phyloP scores from a whole-genome alignment of 2,329 filamentous ascomycete species.

The Xylaria sp. region DNA sequence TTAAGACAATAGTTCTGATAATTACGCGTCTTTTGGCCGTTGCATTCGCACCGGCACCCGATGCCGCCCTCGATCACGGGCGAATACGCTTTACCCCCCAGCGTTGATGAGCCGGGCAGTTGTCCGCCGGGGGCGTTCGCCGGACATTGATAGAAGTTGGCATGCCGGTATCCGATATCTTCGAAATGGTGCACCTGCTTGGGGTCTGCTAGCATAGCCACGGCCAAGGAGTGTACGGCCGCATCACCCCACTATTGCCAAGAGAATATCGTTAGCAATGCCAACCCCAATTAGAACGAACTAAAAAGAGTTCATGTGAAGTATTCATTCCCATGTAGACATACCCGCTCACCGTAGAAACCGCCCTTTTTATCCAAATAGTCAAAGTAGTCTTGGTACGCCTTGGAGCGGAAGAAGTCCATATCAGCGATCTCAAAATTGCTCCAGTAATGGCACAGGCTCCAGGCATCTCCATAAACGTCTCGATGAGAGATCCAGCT shows the following conservation, averaged over 20 bases:
- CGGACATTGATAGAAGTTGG: constrained; percentile 50
- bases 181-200: constrained; percentile 57
- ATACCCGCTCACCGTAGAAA: constrained; percentile 58
- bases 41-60: constrained; percentile 57
- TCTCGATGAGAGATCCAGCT: constrained; percentile 54
- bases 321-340: constrained; percentile 31
- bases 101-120: constrained; percentile 48
- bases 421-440: constrained; percentile 61
- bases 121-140: constrained; percentile 54
- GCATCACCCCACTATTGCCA: constrained; percentile 57
- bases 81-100: constrained; percentile 44
- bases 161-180: constrained; percentile 58
- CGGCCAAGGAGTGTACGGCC: constrained; percentile 57
- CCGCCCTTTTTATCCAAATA: constrained; percentile 56
- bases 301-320: neutral
- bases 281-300: constrained; percentile 3
- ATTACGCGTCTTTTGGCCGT: constrained; percentile 51
- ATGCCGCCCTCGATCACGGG: constrained; percentile 52
- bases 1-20: constrained; percentile 52
- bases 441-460: constrained; percentile 60
- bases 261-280: constrained; percentile 11
- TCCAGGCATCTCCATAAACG: constrained; percentile 56
- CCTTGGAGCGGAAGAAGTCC: constrained; percentile 56
- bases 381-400: constrained; percentile 56
- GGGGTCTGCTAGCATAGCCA: constrained; percentile 55